Percentiles rank a stretch among this genome's conserved stretches.
Conservation (phyloP, 306 rosid species). For the Albizia julibrissin region DNA sequence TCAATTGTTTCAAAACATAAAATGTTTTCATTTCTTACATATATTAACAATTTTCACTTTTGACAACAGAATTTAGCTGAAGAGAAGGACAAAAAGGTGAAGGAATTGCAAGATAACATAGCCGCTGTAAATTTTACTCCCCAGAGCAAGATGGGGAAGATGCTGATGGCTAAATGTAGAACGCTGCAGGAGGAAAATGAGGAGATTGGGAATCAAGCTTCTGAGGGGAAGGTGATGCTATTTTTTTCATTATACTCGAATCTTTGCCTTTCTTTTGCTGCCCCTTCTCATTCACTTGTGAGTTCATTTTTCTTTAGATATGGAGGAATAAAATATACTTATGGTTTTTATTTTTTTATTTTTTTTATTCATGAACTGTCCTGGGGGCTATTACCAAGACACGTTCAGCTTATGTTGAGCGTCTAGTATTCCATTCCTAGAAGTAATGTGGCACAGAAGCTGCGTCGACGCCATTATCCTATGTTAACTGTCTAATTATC, state of each 20-base stretch:
- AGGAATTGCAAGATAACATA: slow-evolving; percentile 85
- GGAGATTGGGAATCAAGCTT: slow-evolving; percentile 95
- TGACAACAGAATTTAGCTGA: slow-evolving; percentile 76
- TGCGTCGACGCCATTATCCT: too few species aligned
- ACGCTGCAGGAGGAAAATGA: slow-evolving; percentile 97
- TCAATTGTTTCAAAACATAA: neutral
- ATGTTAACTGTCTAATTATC: neutral
- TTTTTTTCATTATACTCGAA: slow-evolving; percentile 1
- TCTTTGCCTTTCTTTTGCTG: neutral
- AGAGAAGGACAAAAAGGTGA: slow-evolving; percentile 83
- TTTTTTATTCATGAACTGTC: too few species aligned
- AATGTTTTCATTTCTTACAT: slow-evolving; percentile 1
- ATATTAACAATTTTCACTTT: neutral
- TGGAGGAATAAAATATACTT: neutral
- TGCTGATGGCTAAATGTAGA: slow-evolving; percentile 94
- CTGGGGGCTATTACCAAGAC: neutral
- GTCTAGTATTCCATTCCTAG: neutral
- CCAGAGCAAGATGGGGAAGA: slow-evolving; percentile 95
- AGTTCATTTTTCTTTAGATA: slow-evolving; percentile 10
- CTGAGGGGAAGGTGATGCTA: slow-evolving; percentile 83
- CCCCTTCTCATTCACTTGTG: slow-evolving; percentile 2
- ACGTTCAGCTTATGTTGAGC: neutral
- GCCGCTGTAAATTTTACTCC: slow-evolving; percentile 87
- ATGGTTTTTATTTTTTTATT: neutral
- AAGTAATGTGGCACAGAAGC: slow-evolving; percentile 14